phyloP scores from a whole-genome alignment of 2,329 filamentous ascomycete genomes.

The Colletotrichum melonis region DNA sequence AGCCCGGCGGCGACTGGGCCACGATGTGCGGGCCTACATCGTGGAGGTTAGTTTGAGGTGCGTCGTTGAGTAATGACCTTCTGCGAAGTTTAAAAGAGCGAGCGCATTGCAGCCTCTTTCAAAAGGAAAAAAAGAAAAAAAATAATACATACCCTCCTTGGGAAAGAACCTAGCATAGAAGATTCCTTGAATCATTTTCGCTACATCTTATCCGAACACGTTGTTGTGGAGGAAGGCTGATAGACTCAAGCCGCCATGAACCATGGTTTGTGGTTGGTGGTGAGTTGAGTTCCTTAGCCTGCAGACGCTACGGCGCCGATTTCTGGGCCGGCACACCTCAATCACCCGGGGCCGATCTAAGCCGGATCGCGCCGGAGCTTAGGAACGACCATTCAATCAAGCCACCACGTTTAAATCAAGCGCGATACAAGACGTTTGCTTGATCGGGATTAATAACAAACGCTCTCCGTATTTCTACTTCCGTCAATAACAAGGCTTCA shows the following conservation, averaged over 20 bases:
- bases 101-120: too few relatives aligned
- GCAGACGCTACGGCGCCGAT: neutral
- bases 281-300: neutral
- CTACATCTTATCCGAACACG: slow-evolving; percentile 24
- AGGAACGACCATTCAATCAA: neutral
- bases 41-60: neutral
- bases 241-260: neutral
- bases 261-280: neutral
- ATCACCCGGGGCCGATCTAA: slow-evolving; percentile 17
- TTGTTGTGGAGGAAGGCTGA: neutral
- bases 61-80: too few relatives aligned
- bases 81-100: too few relatives aligned
- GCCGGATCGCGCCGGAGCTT: neutral
- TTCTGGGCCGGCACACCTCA: neutral
- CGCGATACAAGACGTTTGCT: neutral
- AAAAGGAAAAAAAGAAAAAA: neutral
- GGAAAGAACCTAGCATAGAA: slow-evolving; percentile 78
- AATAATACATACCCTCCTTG: slow-evolving; percentile 63
- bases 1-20: slow-evolving; percentile 71
- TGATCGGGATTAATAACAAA: neutral
- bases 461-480: too few relatives aligned
- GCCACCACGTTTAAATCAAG: neutral
- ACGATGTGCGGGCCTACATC: slow-evolving; percentile 69
- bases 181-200: slow-evolving; percentile 74
- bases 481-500: neutral